Evolutionary conservation across 139 green algal species (phyloP).

Genomic region (Volvox reticuliferus): DNA sequence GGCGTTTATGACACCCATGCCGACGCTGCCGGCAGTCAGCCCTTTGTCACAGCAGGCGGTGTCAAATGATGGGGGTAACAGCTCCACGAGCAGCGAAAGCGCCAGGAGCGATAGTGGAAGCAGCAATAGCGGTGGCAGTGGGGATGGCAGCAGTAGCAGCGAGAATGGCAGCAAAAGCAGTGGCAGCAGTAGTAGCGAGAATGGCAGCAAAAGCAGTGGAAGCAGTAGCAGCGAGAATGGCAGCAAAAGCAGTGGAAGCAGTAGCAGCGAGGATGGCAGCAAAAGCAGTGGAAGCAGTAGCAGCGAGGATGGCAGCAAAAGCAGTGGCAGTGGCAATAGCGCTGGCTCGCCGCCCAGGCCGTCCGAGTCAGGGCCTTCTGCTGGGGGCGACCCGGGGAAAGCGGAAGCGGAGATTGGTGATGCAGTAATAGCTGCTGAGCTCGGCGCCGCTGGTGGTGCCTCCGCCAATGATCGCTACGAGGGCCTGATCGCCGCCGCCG

Average conservation of each 20-base stretch:
- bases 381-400: background rate
- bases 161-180: background rate
- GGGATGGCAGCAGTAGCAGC: background rate
- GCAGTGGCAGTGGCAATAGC: background rate
- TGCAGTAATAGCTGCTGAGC: background rate
- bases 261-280: background rate
- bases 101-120: background rate
- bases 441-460: background rate
- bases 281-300: background rate
- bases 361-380: background rate
- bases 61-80: background rate
- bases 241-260: background rate
- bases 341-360: background rate
- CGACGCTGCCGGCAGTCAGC: background rate
- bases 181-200: background rate
- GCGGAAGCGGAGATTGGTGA: background rate
- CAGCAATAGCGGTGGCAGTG: background rate
- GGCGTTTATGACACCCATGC: background rate
- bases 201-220: background rate
- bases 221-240: background rate
- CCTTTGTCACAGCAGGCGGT: background rate
- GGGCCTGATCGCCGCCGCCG: no score
- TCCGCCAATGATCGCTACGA: background rate
- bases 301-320: background rate
- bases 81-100: background rate